Conservation (phyloP, 345 rosid species). For the Citrus hindsii region DNA sequence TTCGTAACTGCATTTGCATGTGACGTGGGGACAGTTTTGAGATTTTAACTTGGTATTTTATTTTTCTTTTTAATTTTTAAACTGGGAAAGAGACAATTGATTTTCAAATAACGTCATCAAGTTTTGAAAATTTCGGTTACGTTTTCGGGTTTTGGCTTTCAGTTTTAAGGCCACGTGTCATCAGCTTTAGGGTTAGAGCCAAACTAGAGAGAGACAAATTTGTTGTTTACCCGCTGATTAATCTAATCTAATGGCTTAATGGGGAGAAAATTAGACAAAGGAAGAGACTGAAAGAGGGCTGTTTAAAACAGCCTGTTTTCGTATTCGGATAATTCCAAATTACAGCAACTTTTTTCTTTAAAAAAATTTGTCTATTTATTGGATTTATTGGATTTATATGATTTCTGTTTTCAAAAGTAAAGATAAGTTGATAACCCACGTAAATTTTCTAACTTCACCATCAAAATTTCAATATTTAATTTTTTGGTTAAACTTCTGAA, state of each 20-base stretch:
- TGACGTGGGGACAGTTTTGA: background rate
- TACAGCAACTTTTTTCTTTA: background rate
- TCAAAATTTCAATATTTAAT: too few relatives aligned
- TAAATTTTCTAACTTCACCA: too few relatives aligned
- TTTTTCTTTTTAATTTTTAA: background rate
- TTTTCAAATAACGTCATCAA: background rate
- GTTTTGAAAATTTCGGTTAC: background rate
- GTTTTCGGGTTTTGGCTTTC: background rate
- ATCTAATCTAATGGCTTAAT: background rate
- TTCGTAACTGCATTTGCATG: background rate
- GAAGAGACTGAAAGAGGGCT: background rate
- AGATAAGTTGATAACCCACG: background rate
- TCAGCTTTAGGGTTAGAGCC: background rate
- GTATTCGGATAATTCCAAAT: background rate
- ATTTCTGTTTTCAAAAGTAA: background rate
- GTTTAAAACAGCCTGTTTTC: background rate
- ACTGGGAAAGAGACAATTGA: background rate
- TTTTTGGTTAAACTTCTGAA: background rate
- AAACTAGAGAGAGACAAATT: background rate
- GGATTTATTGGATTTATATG: too few relatives aligned
- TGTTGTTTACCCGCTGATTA: background rate
- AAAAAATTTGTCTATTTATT: background rate
- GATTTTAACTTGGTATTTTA: background rate
- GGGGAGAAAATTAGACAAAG: too few relatives aligned
- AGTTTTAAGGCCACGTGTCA: background rate